Base-by-base conservation (phyloP, 306 rosid species). In the Fragaria nilgerrensis region DNA sequence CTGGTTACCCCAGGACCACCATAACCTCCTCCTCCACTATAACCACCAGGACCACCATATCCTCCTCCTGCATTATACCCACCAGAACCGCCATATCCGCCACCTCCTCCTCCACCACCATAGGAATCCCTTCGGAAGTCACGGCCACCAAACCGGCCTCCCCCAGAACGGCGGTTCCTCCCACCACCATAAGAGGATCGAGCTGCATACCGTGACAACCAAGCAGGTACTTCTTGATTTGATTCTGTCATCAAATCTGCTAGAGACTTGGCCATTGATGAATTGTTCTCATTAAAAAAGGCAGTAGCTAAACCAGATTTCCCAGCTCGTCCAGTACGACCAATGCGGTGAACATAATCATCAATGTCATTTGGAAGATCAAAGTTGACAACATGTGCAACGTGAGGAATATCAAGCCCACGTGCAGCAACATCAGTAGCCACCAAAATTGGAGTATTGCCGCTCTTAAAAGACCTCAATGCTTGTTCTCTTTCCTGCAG, bases 351-450 rank as follows among this genome's bases (percentile, higher is more conserved):
- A 36, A 90, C 97, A 76, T 92, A 92, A 82, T 92, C 97, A 81
- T 92, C 97, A 77, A 92, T 92, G 82, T 92, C 97, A 76, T 92
- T 92, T 16, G 97, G 97, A 62, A 92, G 92, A 84, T 92, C 97
- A 78, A 92, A 92, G 86, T 92, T 92, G 68, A 92, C 92, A 41
- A 92, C 97, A 77, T 92, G 97, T 43, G 94, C 91, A 75, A 92
- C 97, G 68, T 90, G 96, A 39, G 96, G 97, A 78, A 92, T 92
- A 67, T 92, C 96, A 80, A 92, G 96, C 72, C 97, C 97, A 75
- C 97, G 96, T 14, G 97, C 97, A 49, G 97, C 97, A 77, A 92
- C 97, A 81, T 92, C 97, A 65, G 97, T 92, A 66, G 97, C 97
- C 53, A 92, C 97, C 92, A 92, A 84, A 64, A 92, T 92, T 8